Evolutionary conservation across 176 grass and related monocot species (phyloP), one percentile per base, ranked within the genome.

Genomic region (Carex kokanica): DNA sequence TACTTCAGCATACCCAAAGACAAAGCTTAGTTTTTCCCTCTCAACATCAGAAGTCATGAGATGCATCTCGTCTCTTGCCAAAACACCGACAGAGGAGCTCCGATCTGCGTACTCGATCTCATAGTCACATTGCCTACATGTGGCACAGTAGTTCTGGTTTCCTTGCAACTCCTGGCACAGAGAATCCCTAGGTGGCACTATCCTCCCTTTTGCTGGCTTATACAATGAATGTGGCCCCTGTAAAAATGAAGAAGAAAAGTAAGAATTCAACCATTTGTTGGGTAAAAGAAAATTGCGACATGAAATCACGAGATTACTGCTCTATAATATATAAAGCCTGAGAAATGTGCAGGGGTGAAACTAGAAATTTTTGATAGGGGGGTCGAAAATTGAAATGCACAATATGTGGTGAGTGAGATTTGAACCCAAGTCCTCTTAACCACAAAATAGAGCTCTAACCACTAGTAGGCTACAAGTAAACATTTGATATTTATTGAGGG

Each of bases 181-280:
- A 59, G 86, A 58, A 27, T 95, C 88, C 5, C 78, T 79, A 3
- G 93, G 86, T 4, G 60, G 83, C 68, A 99, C 21, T 58, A 92
- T 85, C 8, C 83, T 89, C 60, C 55, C 43, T 74, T 74, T 88
- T 2, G 18, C 49, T 14, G 93, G 96, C 54, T 85, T 95, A 34
- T 95, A 99, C 16, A 93, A 47, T 72, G 89, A 85, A 85, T 99
- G 93, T 16, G 96, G 88, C 66, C 93, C 93, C 96, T 99, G 80
- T n/a, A 84, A 86, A 2, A 87, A 41, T 1, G 74, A 21, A 53
- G 51, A 27, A 18, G 62, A 64, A 24, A 78, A 20, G 52, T 27
- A 21, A 64, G 2, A 56, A 24, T 43, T 60, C 77, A 57, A 8
- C 10, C 7, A 68, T 54, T 32, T 80, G 72, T 10, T 64, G 73